Evolutionary conservation across 768 basidiomycete species (phyloP).

Genomic region (Xanthoconium purpureum): DNA sequence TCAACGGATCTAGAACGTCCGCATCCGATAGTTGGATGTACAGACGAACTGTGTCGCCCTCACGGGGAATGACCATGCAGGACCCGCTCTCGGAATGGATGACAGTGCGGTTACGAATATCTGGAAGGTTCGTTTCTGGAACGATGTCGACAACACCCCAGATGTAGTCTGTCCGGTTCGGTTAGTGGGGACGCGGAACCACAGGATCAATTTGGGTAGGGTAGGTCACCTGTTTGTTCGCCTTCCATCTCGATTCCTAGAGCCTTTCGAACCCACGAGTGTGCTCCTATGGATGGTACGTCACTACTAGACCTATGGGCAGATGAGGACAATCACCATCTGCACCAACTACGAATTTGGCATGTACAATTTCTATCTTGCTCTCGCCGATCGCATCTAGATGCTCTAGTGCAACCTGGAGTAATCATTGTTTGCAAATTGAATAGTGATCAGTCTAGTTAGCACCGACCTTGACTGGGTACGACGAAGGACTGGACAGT

Average conservation of each 20-base stretch:
- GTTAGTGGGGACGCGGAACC: not conserved
- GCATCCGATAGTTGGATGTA: constrained; percentile 65
- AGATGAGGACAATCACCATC: constrained; percentile 24
- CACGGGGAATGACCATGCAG: constrained; percentile 73
- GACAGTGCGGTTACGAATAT: constrained; percentile 60
- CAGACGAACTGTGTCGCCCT: constrained; percentile 62
- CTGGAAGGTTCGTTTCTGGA: constrained; percentile 75
- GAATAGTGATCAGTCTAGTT: not conserved
- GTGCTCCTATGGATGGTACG: constrained; percentile 32
- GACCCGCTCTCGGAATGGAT: constrained; percentile 71
- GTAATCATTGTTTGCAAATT: not conserved
- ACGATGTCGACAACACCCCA: constrained; percentile 81
- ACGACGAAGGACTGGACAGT: constrained; percentile 31
- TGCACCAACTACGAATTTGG: constrained; percentile 37
- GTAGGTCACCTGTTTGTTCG: constrained; percentile 41
- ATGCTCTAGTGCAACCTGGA: constrained; percentile 25
- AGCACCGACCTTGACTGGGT: constrained; percentile 30
- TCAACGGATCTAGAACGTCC: constrained; percentile 42
- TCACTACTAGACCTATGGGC: not conserved
- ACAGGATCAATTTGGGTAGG: not conserved
- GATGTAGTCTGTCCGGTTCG: constrained; percentile 51
- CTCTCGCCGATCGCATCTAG: constrained; percentile 23
- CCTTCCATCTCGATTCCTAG: constrained; percentile 46
- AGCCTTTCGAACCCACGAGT: constrained; percentile 46
- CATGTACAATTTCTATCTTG: constrained; percentile 32